phyloP scores from a whole-genome alignment of 345 rosid species.

The Mangifera indica region DNA sequence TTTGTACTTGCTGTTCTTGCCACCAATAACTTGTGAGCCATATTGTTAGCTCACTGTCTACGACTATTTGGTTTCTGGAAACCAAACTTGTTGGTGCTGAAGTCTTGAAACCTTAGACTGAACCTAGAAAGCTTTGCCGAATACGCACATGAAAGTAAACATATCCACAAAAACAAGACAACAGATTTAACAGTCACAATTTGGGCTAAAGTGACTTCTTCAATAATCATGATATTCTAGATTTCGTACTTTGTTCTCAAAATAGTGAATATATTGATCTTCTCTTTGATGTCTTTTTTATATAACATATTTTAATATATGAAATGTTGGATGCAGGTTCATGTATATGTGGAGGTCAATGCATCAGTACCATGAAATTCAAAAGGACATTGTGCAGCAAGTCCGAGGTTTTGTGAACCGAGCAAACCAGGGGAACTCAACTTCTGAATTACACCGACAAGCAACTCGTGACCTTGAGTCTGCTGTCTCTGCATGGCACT shows the following conservation, averaged over 20 bases:
- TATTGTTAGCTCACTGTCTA: not conserved
- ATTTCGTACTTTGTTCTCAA: not conserved
- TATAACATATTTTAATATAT: not conserved
- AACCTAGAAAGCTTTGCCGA: not conserved
- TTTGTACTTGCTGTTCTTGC: not conserved
- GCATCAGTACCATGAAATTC: conserved; percentile 86
- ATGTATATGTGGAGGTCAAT: conserved; percentile 98
- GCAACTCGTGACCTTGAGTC: conserved; percentile 93
- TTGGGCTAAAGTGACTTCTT: not conserved
- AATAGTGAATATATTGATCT: not conserved
- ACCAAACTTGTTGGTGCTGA: not conserved
- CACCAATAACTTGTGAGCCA: not conserved
- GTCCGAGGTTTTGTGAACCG: conserved; percentile 84
- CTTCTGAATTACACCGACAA: conserved; percentile 87
- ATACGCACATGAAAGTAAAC: no score
- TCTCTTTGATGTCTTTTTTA: not conserved
- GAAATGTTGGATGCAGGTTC: conserved; percentile 49
- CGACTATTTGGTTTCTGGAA: not conserved
- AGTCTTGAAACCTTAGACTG: not conserved
- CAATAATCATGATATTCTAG: not conserved
- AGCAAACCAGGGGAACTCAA: conserved; percentile 71
- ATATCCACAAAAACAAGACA: not conserved
- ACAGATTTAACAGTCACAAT: not conserved
- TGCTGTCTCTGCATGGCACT: conserved; percentile 85
- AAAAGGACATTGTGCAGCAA: conserved; percentile 85